Percentiles rank a stretch among this genome's conserved stretches.
phyloP scores from a whole-genome alignment of 2,329 filamentous ascomycete species.

The Balansia obtecta region DNA sequence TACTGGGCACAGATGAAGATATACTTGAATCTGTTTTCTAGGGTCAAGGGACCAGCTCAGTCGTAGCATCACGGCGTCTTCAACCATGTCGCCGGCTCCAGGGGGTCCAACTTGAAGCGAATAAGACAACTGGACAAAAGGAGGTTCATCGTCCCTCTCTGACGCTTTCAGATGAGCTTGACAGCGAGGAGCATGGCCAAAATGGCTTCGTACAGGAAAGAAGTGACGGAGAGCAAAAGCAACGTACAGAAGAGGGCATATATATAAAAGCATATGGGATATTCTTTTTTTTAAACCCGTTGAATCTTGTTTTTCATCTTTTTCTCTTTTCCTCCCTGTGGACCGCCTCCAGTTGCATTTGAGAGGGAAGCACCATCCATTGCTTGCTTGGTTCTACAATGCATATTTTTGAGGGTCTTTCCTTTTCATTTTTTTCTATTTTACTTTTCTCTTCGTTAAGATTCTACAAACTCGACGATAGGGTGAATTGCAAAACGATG shows the following conservation, averaged over 20 bases:
- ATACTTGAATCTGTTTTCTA: no score
- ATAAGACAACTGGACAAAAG: no score
- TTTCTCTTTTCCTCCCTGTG: background rate
- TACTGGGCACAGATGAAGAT: no score
- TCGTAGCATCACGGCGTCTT: no score
- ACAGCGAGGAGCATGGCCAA: background rate
- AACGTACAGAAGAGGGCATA: conserved; percentile 1
- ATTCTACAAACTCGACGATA: background rate
- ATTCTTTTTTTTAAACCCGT: background rate
- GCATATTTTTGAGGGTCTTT: conserved; percentile 1
- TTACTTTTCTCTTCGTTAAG: background rate
- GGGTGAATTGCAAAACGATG: background rate
- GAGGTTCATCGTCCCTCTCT: background rate
- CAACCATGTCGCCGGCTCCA: no score
- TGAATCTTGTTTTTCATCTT: background rate
- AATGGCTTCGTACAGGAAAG: background rate
- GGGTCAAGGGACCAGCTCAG: no score
- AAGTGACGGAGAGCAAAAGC: background rate
- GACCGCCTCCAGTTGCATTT: background rate
- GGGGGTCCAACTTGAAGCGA: no score
- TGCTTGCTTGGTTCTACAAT: background rate
- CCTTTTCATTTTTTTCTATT: background rate
- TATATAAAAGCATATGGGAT: conserved; percentile 1
- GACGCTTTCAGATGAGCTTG: background rate
- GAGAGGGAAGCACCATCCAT: background rate